Evolutionary conservation across 345 rosid genomes (phyloP).

Genomic region (Eucalyptus pumila): DNA sequence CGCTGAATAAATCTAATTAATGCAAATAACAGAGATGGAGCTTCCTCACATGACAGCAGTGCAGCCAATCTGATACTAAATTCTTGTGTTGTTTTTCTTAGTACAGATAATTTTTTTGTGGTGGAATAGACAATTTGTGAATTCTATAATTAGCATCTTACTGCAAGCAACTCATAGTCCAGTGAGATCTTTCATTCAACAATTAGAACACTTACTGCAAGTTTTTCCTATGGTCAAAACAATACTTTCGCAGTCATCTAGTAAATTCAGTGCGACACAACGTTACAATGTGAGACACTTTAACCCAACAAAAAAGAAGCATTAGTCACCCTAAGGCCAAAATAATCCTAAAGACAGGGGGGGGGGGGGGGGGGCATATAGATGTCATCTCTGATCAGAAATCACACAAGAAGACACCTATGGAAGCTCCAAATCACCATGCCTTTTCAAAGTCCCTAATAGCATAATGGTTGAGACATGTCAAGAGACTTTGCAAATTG

Average conservation of each 20-base stretch:
- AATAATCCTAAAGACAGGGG: not conserved
- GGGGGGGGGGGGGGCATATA: not conserved
- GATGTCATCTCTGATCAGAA: not conserved
- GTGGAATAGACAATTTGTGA: not conserved
- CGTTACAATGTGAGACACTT: not conserved
- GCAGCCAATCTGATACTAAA: not conserved
- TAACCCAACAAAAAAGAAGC: not conserved
- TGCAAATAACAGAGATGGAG: not conserved
- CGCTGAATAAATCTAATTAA: not conserved
- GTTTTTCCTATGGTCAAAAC: not conserved
- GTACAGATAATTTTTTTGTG: not conserved
- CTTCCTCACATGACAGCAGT: not conserved
- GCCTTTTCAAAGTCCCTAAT: not conserved
- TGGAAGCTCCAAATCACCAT: not conserved
- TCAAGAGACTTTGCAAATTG: not conserved
- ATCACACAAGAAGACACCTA: not conserved
- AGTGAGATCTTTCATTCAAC: not conserved
- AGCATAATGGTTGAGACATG: not conserved
- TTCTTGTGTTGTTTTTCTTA: not conserved
- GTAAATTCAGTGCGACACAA: not conserved
- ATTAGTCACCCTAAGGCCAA: not conserved
- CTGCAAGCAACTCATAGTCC: not conserved
- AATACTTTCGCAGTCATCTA: not conserved
- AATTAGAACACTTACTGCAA: not conserved
- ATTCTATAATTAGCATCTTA: not conserved